Percentiles rank a stretch among this genome's conserved stretches.
Conservation (phyloP, 2,329 filamentous ascomycete genomes). For the Nothopassalora personata region DNA sequence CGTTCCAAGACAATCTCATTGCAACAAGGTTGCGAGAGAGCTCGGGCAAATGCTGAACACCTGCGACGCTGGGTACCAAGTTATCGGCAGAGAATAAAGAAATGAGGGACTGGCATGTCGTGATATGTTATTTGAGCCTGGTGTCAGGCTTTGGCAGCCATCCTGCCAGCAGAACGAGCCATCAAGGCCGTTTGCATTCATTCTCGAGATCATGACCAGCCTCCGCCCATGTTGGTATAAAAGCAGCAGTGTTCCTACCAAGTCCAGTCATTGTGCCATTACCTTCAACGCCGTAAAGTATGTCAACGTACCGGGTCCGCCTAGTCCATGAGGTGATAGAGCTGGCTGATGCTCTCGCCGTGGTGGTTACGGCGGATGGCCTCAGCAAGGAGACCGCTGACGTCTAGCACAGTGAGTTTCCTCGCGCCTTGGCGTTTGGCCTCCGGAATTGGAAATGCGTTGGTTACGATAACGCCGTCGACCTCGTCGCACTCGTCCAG, state of each 20-base stretch:
- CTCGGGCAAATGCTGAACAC: conserved; percentile 40
- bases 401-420: conserved; percentile 85
- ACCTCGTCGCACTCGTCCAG: conserved; percentile 91
- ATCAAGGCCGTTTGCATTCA: conserved; percentile 4
- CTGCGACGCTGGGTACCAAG: conserved; percentile 39
- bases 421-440: conserved; percentile 63
- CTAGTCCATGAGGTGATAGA: conserved; percentile 42
- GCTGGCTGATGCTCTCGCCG: conserved; percentile 68
- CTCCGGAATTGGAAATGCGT: conserved; percentile 86
- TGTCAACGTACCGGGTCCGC: too few species aligned
- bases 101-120: not conserved
- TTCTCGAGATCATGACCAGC: not conserved
- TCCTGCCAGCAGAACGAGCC: not conserved
- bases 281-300: not conserved
- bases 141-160: not conserved
- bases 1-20: conserved; percentile 40
- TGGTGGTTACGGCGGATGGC: conserved; percentile 95
- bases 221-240: not conserved
- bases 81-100: conserved; percentile 1
- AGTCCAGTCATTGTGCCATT: not conserved
- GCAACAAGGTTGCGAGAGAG: conserved; percentile 27
- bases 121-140: not conserved
- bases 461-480: conserved; percentile 88
- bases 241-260: not conserved
- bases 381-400: conserved; percentile 82